Evolutionary conservation across 2,329 filamentous ascomycete species (phyloP).

Genomic region (Epichloe gansuensis): DNA sequence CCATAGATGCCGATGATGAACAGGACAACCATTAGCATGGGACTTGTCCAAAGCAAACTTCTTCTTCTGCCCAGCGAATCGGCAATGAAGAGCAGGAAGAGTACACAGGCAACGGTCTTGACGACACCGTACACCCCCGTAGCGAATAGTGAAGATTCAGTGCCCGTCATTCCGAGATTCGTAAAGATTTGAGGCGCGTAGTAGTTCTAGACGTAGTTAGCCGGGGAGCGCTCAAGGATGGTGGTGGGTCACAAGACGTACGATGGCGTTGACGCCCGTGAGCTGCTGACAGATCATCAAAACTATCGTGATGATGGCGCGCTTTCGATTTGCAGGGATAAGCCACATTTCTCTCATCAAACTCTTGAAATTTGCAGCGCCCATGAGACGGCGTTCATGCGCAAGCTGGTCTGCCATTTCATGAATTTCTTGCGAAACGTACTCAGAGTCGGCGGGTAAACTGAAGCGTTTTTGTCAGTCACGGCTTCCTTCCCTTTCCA

Average conservation of each 20-base stretch:
- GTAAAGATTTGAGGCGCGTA: constrained; percentile 59
- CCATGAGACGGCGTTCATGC: constrained; percentile 44
- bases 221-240: background rate
- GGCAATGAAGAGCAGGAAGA: constrained; percentile 54
- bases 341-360: constrained; percentile 52
- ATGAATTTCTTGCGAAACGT: constrained; percentile 44
- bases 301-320: constrained; percentile 47
- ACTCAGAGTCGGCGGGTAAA: constrained; percentile 40
- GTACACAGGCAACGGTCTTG: constrained; percentile 50
- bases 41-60: constrained; percentile 50
- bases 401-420: constrained; percentile 51
- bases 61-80: constrained; percentile 54
- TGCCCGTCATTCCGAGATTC: constrained; percentile 46
- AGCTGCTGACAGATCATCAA: constrained; percentile 60
- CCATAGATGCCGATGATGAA: constrained; percentile 62
- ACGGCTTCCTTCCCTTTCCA: background rate
- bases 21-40: constrained; percentile 49
- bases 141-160: constrained; percentile 50
- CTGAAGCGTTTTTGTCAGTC: constrained; percentile 12
- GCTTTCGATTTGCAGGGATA: constrained; percentile 47
- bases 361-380: constrained; percentile 39
- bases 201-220: constrained; percentile 35
- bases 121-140: constrained; percentile 63
- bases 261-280: constrained; percentile 45
- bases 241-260: constrained; percentile 17